Evolutionary conservation across 2,329 filamentous ascomycete species (phyloP).

Genomic region (Penicillium sp.): DNA sequence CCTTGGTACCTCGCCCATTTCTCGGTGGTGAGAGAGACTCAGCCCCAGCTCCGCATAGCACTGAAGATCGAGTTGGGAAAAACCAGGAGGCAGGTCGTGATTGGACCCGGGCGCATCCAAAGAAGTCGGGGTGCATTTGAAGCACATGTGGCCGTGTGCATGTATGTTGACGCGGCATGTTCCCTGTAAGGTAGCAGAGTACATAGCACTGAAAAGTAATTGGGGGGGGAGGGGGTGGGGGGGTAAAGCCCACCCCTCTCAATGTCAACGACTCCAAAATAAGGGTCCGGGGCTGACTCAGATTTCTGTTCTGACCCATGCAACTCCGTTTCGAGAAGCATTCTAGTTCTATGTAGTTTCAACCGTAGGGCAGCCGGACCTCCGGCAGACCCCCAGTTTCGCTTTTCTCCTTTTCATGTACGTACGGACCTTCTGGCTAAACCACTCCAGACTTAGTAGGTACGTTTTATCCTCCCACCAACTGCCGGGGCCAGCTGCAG

Average conservation of each 20-base stretch:
- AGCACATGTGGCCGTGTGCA: background rate
- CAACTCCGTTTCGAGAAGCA: background rate
- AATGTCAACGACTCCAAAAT: slow-evolving; percentile 6
- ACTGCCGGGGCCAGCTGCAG: slow-evolving; percentile 13
- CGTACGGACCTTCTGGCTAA: slow-evolving; percentile 5
- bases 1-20: background rate
- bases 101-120: slow-evolving; percentile 5
- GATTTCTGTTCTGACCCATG: slow-evolving; percentile 10
- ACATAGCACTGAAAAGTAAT: background rate
- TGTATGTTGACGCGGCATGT: slow-evolving; percentile 9
- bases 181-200: background rate
- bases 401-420: background rate
- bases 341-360: background rate
- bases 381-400: background rate
- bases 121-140: slow-evolving; percentile 12
- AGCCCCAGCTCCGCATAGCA: slow-evolving; percentile 14
- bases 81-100: background rate
- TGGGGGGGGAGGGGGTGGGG: slow-evolving; percentile 6
- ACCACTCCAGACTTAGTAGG: slow-evolving; percentile 12
- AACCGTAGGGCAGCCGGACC: background rate
- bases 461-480: slow-evolving; percentile 9
- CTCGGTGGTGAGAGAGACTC: slow-evolving; percentile 2
- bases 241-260: slow-evolving; percentile 4
- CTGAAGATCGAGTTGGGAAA: slow-evolving; percentile 13
- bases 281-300: slow-evolving; percentile 21